Conservation (phyloP, 2,329 filamentous ascomycete genomes). For the Mycosphaerelloides madeirae region DNA sequence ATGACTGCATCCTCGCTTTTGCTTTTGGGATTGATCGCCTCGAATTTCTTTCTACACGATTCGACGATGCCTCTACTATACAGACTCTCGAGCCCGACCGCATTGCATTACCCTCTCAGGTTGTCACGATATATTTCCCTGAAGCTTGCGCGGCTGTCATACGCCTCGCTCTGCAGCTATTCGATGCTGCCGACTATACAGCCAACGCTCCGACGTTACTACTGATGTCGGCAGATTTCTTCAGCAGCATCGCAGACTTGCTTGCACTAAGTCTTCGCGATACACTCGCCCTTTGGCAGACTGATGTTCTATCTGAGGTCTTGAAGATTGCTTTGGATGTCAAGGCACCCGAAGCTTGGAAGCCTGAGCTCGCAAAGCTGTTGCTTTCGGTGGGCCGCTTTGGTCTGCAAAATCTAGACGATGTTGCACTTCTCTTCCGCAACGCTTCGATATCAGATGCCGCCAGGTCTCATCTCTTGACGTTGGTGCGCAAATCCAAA, state of each 20-base stretch:
- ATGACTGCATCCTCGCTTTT: slow-evolving; percentile 13
- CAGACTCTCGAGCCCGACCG: background rate
- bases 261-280: slow-evolving; percentile 12
- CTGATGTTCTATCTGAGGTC: slow-evolving; percentile 9
- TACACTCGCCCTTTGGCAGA: slow-evolving; percentile 23
- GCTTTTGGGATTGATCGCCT: slow-evolving; percentile 5
- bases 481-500: slow-evolving; percentile 68
- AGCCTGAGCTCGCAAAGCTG: slow-evolving; percentile 9
- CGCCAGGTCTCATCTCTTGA: slow-evolving; percentile 65
- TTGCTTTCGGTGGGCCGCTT: slow-evolving; percentile 62
- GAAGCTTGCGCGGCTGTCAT: slow-evolving; percentile 5
- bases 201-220: background rate
- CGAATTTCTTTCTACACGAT: background rate
- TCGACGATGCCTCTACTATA: no score
- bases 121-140: background rate
- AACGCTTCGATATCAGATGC: slow-evolving; percentile 49
- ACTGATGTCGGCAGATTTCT: background rate
- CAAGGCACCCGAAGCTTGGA: slow-evolving; percentile 3
- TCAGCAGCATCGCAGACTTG: background rate
- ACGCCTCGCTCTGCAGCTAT: slow-evolving; percentile 4
- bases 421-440: slow-evolving; percentile 72
- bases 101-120: background rate
- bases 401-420: slow-evolving; percentile 74
- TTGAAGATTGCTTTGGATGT: slow-evolving; percentile 2
- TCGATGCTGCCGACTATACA: background rate